Evolutionary conservation across 2,329 filamentous ascomycete genomes (phyloP).

Genomic region (Fusarium chuoi): DNA sequence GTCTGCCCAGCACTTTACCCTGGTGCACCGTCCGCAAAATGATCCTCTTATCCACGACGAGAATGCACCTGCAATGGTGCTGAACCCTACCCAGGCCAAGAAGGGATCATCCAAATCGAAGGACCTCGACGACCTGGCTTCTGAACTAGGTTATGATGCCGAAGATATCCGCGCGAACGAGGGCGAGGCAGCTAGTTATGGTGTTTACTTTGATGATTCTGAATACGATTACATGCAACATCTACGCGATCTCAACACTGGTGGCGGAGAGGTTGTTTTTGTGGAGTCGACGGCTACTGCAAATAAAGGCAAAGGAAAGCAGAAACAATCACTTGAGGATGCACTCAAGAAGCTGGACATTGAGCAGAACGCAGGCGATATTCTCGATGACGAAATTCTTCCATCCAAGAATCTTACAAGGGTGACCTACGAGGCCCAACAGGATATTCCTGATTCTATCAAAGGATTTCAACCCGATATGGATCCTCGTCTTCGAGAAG

Average conservation of each 20-base stretch:
- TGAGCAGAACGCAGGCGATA: conserved; percentile 62
- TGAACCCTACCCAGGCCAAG: conserved; percentile 72
- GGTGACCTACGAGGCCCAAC: conserved; percentile 89
- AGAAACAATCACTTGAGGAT: conserved; percentile 84
- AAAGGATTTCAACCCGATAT: conserved; percentile 97
- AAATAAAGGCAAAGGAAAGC: conserved; percentile 76
- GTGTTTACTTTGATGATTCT: conserved; percentile 93
- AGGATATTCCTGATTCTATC: conserved; percentile 90
- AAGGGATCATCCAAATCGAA: conserved; percentile 61
- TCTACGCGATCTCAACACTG: conserved; percentile 84
- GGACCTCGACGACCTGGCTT: conserved; percentile 78
- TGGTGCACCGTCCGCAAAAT: conserved; percentile 96
- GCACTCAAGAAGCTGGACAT: conserved; percentile 74
- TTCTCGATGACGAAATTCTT: conserved; percentile 79
- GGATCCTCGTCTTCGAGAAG: conserved; percentile 92
- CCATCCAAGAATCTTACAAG: conserved; percentile 83
- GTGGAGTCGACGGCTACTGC: conserved; percentile 76
- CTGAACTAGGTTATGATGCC: conserved; percentile 76
- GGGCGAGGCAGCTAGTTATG: conserved; percentile 93
- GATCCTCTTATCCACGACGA: conserved; percentile 96
- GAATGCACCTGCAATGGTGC: conserved; percentile 87
- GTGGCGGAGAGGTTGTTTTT: conserved; percentile 81
- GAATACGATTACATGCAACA: conserved; percentile 99
- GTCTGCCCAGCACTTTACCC: conserved; percentile 88
- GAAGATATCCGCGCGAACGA: conserved; percentile 83